Evolutionary conservation across 1,284 basidiomycete genomes (phyloP).

Genomic region (Cutaneotrichosporon mucoides): DNA sequence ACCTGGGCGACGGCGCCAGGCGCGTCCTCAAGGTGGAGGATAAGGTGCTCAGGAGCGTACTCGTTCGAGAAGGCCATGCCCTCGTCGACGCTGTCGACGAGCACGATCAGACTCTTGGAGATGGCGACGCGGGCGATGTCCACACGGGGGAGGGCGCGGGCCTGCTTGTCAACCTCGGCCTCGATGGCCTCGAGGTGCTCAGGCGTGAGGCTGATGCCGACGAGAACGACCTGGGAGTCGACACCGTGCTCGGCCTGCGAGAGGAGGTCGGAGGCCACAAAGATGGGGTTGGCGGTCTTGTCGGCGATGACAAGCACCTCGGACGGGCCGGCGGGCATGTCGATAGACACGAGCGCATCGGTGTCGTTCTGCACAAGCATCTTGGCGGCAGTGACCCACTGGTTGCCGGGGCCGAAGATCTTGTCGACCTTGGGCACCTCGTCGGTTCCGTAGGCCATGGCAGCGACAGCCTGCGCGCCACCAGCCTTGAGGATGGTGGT

Average conservation of each 20-base stretch:
- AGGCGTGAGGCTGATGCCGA: conserved; percentile 67
- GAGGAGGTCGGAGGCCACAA: conserved; percentile 92
- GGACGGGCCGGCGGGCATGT: conserved; percentile 98
- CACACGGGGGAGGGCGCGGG: conserved; percentile 77
- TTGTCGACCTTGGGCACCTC: conserved; percentile 99
- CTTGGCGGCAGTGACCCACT: conserved; percentile 99
- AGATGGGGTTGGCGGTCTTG: conserved; percentile 73
- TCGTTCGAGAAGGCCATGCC: conserved; percentile 90
- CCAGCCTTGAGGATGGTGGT: conserved; percentile 87
- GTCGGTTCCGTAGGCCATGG: conserved; percentile 92
- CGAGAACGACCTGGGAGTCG: conserved; percentile 95
- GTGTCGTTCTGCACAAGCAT: conserved; percentile 99
- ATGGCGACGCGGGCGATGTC: conserved; percentile 89
- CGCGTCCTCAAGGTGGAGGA: conserved; percentile 76
- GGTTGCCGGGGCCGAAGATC: conserved; percentile 98
- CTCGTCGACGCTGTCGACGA: conserved; percentile 62
- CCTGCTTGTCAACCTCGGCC: conserved; percentile 80
- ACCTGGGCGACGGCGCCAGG: conserved; percentile 62
- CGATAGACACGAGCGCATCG: conserved; percentile 93
- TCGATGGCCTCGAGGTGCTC: conserved; percentile 71
- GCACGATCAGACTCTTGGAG: conserved; percentile 84
- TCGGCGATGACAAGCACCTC: conserved; percentile 96
- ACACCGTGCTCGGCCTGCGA: conserved; percentile 98
- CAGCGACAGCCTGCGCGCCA: conserved; percentile 95
- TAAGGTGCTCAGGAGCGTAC: conserved; percentile 96